Conservation (phyloP, 345 rosid species). For the Pistacia atlantica region DNA sequence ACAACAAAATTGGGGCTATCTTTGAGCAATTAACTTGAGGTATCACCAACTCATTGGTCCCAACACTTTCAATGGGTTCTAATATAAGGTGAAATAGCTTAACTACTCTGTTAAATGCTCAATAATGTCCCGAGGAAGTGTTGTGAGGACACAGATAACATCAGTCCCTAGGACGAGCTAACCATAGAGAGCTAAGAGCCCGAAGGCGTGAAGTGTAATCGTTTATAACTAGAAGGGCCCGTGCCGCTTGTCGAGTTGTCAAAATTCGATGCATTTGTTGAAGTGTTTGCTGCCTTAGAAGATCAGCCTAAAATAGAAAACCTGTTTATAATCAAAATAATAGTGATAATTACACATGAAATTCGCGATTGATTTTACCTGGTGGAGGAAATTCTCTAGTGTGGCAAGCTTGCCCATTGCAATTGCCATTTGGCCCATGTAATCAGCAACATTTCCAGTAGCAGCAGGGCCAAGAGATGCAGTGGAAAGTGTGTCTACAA, state of each 20-base stretch:
- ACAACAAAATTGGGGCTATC: not conserved
- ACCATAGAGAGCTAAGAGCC: slow-evolving; percentile 94
- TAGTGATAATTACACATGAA: not conserved
- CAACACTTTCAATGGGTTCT: not conserved
- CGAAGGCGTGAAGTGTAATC: slow-evolving; percentile 81
- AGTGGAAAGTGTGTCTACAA: slow-evolving; percentile 77
- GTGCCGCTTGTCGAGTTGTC: slow-evolving; percentile 90
- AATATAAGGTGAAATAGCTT: slow-evolving; percentile 8
- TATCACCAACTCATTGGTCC: not conserved
- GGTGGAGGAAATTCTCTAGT: slow-evolving; percentile 86
- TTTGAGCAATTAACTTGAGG: not conserved
- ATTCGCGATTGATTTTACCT: slow-evolving; percentile 42
- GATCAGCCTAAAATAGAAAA: slow-evolving; percentile 67
- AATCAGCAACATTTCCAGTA: slow-evolving; percentile 76
- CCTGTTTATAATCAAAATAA: not conserved
- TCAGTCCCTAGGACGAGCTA: slow-evolving; percentile 81
- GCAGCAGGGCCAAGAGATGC: slow-evolving; percentile 61
- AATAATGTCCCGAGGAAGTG: not conserved
- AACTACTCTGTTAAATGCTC: not conserved
- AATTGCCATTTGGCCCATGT: slow-evolving; percentile 94
- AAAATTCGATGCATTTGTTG: slow-evolving; percentile 88
- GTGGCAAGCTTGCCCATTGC: slow-evolving; percentile 89
- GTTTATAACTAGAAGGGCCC: slow-evolving; percentile 75
- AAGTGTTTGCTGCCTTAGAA: slow-evolving; percentile 85
- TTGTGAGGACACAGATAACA: not conserved